These are phyloP conservation scores for Malassezia caprae DNA, from an alignment of 1,284 basidiomycete species.

Conservation along the genomic window DNA sequence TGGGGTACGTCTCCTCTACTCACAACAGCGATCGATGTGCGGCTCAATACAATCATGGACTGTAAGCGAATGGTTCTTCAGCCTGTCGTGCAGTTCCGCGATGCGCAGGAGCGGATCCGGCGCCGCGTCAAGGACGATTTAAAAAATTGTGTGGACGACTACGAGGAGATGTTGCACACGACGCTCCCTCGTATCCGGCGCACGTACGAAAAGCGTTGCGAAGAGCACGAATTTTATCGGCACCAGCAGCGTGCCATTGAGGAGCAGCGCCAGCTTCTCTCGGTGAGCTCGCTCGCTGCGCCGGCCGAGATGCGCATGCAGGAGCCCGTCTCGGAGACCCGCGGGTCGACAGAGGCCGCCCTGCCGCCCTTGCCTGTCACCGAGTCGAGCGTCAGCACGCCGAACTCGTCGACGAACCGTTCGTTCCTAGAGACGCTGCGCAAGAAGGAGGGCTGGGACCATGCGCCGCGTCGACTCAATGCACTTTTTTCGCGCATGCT, in stretches of 20 bases:
- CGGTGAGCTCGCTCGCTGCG: neutral
- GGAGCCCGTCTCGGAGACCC: neutral
- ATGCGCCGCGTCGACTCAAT: conserved; percentile 41
- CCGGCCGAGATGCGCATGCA: neutral
- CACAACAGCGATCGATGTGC: conserved; percentile 22
- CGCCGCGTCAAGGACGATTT: conserved; percentile 40
- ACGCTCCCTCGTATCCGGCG: conserved; percentile 32
- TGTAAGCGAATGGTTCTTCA: conserved; percentile 26
- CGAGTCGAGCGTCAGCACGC: neutral
- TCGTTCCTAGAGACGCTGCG: conserved; percentile 37
- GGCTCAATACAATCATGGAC: conserved; percentile 29
- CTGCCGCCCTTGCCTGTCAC: neutral
- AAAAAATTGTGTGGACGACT: conserved; percentile 27
- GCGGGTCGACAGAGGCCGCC: neutral
- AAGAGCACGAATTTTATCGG: conserved; percentile 26
- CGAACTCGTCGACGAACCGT: conserved; percentile 11
- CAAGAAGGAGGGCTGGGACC: conserved; percentile 39
- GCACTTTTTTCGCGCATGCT: conserved; percentile 42
- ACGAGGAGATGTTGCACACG: conserved; percentile 37
- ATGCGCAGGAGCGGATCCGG: conserved; percentile 39
- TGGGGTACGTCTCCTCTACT: neutral
- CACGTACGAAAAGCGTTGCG: conserved; percentile 38
- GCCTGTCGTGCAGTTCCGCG: conserved; percentile 36
- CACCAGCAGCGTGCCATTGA: conserved; percentile 42
- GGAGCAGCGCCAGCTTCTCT: conserved; percentile 37